phyloP scores from a whole-genome alignment of 176 grass and related monocot genomes.

The Alopecurus myosuroides region DNA sequence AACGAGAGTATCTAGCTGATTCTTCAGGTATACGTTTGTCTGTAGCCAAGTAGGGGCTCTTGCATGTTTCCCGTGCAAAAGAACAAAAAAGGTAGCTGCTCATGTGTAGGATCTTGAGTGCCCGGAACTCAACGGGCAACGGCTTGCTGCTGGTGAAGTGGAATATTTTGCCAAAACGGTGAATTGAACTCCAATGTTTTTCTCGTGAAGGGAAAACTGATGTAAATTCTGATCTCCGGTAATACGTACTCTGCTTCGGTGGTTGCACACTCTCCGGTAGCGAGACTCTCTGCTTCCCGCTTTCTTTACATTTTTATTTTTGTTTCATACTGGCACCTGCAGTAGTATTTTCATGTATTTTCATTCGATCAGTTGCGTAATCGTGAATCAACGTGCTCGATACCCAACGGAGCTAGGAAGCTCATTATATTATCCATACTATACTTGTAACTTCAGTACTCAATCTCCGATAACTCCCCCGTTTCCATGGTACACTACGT shows the following conservation, averaged over 20 bases:
- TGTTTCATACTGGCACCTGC: background rate
- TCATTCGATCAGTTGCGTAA: background rate
- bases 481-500: background rate
- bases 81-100: too few relatives aligned
- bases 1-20: background rate
- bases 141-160: background rate
- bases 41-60: background rate
- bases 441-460: background rate
- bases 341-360: too few relatives aligned
- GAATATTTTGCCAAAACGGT: background rate
- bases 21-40: background rate
- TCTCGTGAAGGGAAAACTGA: background rate
- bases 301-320: background rate
- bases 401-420: background rate
- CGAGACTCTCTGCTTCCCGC: background rate
- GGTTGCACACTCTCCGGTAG: background rate
- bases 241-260: background rate
- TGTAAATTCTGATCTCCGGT: background rate
- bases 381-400: background rate
- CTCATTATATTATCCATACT: background rate
- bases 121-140: background rate
- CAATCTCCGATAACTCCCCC: background rate
- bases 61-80: too few relatives aligned
- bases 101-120: slow-evolving; percentile 13
- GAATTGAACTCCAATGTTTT: background rate